phyloP scores from a whole-genome alignment of 257 asterid genomes.

The Coffea canephora region DNA sequence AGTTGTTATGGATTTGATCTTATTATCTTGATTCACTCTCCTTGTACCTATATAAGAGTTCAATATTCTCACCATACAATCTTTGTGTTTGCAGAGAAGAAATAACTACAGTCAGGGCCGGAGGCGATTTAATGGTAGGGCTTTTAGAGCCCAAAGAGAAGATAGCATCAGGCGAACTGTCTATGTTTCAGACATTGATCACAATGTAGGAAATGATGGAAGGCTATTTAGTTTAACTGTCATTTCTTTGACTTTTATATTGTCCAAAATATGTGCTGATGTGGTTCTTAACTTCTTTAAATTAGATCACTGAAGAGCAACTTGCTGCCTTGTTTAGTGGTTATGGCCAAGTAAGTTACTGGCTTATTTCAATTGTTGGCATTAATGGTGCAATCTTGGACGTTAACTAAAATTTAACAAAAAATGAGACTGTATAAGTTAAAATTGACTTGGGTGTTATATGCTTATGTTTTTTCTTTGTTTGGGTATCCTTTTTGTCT shows the following conservation, averaged over 20 bases:
- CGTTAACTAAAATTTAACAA: neutral
- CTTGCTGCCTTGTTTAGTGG: slow-evolving; percentile 78
- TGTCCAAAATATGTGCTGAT: slow-evolving; percentile 22
- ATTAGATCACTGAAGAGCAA: slow-evolving; percentile 82
- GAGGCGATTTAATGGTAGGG: slow-evolving; percentile 64
- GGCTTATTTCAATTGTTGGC: slow-evolving; percentile 3
- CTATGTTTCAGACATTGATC: slow-evolving; percentile 86
- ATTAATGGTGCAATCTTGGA: too few species aligned
- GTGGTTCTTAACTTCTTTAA: slow-evolving; percentile 23
- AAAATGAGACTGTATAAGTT: neutral
- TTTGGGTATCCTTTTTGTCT: neutral
- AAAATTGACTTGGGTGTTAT: neutral
- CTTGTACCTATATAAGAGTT: neutral
- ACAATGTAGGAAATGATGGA: slow-evolving; percentile 51
- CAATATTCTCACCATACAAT: neutral
- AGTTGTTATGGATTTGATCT: neutral
- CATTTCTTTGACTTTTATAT: neutral
- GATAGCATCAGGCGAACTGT: slow-evolving; percentile 87
- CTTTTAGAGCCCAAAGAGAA: slow-evolving; percentile 83
- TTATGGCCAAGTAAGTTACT: slow-evolving; percentile 81
- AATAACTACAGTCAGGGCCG: slow-evolving; percentile 58
- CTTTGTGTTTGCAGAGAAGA: slow-evolving; percentile 53
- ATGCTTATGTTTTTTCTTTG: neutral
- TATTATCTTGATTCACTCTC: neutral
- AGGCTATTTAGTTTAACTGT: neutral